A percentile compares a stretch with the other conserved stretches of the same genome.
These are phyloP conservation scores for Astragalus glycyphyllos DNA, from an alignment of 306 rosid species.

Conservation along the genomic window DNA sequence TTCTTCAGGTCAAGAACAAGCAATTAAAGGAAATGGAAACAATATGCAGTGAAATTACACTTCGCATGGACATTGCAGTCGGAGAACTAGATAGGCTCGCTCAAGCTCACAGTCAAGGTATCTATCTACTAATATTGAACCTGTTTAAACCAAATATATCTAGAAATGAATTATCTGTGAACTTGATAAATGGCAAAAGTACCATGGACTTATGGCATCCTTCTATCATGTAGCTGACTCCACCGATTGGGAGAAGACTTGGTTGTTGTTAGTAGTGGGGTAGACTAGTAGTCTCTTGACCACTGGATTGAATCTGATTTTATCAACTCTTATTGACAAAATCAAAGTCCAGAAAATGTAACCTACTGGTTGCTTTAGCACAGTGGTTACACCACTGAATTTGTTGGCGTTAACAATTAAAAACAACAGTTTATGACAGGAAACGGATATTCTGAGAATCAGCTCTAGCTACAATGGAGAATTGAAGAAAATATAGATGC, in stretches of 20 bases:
- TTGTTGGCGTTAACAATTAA: neutral
- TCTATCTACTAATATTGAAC: slow-evolving; percentile 27
- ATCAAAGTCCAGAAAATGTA: slow-evolving; percentile 25
- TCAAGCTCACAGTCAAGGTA: slow-evolving; percentile 79
- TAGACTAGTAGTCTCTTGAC: slow-evolving; percentile 36
- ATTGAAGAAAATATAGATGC: neutral
- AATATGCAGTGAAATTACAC: slow-evolving; percentile 68
- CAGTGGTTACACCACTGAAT: neutral
- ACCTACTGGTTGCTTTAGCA: slow-evolving; percentile 21
- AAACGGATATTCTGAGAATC: neutral
- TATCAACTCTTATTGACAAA: slow-evolving; percentile 19
- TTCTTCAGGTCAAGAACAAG: slow-evolving; percentile 68
- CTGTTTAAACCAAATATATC: neutral
- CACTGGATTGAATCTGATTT: slow-evolving; percentile 24
- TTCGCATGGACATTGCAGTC: slow-evolving; percentile 52
- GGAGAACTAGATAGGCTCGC: slow-evolving; percentile 72
- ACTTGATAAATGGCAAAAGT: neutral
- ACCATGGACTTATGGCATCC: neutral
- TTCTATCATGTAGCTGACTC: neutral
- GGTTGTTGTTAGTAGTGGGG: slow-evolving; percentile 3
- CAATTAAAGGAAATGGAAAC: slow-evolving; percentile 70
- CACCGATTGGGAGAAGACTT: neutral
- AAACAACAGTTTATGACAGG: slow-evolving; percentile 15
- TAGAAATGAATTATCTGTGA: neutral
- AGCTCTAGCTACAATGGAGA: neutral